phyloP scores from a whole-genome alignment of 2,329 filamentous ascomycete genomes.

The Epichloe gansuensis region DNA sequence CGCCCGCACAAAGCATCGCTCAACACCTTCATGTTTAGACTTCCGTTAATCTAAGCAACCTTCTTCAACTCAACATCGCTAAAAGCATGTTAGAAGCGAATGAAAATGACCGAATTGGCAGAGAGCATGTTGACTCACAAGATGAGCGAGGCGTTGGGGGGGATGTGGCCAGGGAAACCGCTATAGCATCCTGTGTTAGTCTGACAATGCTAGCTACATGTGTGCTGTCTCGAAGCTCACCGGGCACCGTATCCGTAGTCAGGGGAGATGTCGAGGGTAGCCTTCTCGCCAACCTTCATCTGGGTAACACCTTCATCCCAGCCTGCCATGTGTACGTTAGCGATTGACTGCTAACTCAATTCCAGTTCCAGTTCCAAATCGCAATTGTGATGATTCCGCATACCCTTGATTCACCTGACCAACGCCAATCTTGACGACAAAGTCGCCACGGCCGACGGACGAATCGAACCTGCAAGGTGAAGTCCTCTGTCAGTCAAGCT shows the following conservation, averaged over 20 bases:
- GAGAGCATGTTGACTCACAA: conserved; percentile 1
- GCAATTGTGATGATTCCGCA: not conserved
- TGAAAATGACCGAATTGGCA: not conserved
- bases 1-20: not conserved
- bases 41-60: not conserved
- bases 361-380: conserved; percentile 6
- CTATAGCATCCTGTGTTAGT: conserved; percentile 27
- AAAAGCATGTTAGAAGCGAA: not conserved
- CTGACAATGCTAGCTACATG: not conserved
- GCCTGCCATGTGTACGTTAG: conserved; percentile 30
- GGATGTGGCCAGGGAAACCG: conserved; percentile 73
- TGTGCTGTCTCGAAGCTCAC: conserved; percentile 31
- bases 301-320: conserved; percentile 75
- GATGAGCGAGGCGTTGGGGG: conserved; percentile 8
- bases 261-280: conserved; percentile 63
- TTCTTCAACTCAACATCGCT: conserved; percentile 7
- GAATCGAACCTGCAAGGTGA: conserved; percentile 63
- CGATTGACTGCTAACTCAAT: conserved; percentile 1
- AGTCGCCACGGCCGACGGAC: conserved; percentile 64
- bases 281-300: conserved; percentile 88
- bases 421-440: conserved; percentile 65
- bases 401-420: conserved; percentile 85
- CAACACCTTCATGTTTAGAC: not conserved
- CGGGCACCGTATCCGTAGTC: conserved; percentile 10
- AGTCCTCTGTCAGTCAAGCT: not conserved